phyloP scores from a whole-genome alignment of 75 land plant species.

The Isoetes taiwanensis region DNA sequence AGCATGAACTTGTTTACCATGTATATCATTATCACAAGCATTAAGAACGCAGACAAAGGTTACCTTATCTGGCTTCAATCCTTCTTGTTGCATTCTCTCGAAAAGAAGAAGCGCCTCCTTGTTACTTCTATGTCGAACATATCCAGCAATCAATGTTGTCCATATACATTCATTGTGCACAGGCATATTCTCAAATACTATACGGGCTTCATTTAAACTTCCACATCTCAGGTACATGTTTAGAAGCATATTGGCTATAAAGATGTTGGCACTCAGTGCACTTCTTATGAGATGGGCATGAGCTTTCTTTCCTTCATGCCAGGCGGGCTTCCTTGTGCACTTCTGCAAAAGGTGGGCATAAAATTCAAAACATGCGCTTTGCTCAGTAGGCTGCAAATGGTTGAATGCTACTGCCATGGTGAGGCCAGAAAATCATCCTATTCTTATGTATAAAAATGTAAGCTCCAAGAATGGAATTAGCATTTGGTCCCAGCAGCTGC shows the following conservation, averaged over 20 bases:
- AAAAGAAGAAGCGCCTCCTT: conserved; percentile 11
- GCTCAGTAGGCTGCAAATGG: too few relatives aligned
- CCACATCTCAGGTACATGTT: conserved; percentile 7
- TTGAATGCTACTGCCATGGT: too few relatives aligned
- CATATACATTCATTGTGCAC: conserved; percentile 11
- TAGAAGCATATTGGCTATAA: conserved; percentile 11
- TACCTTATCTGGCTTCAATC: conserved; percentile 12
- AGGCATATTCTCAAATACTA: conserved; percentile 1
- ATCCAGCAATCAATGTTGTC: conserved; percentile 17
- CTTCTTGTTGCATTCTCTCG: background rate
- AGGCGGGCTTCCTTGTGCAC: too few relatives aligned
- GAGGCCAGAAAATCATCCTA: too few relatives aligned
- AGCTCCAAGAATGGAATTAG: too few relatives aligned
- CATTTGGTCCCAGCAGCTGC: too few relatives aligned
- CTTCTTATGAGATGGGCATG: too few relatives aligned
- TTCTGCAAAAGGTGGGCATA: too few relatives aligned
- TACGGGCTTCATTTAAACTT: background rate
- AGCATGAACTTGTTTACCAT: conserved; percentile 24
- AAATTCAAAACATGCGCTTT: too few relatives aligned
- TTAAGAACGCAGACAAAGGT: conserved; percentile 19
- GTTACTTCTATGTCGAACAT: conserved; percentile 12
- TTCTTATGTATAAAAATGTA: too few relatives aligned
- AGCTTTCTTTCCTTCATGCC: too few relatives aligned
- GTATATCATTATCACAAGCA: conserved; percentile 12
- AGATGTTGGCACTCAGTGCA: too few relatives aligned